Conservation (phyloP, 2,329 filamentous ascomycete species). For the Diaporthe capsici region DNA sequence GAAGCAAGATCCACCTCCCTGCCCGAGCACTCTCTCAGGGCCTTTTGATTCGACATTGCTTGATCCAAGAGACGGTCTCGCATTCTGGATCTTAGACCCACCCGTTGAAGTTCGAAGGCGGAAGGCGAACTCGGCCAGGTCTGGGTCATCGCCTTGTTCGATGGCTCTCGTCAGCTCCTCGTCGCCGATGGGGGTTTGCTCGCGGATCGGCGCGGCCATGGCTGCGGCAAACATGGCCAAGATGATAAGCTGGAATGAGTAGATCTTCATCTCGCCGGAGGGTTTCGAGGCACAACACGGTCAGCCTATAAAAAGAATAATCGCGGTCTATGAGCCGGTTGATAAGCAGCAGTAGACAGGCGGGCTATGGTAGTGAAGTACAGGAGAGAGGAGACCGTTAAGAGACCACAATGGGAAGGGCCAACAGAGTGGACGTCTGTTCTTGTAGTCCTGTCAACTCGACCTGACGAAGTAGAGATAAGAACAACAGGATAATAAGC, state of each 20-base stretch:
- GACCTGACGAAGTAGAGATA: not conserved
- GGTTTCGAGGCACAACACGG: not conserved
- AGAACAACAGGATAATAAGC: not conserved
- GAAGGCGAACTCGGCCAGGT: slow-evolving; percentile 12
- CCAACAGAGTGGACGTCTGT: not conserved
- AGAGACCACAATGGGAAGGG: not conserved
- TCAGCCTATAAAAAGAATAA: no score
- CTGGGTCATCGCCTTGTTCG: not conserved
- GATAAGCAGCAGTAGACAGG: not conserved
- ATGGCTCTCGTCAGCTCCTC: not conserved
- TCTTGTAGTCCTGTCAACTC: slow-evolving; percentile 9
- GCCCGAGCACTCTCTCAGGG: not conserved
- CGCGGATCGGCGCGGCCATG: slow-evolving; percentile 2
- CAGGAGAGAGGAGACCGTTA: not conserved
- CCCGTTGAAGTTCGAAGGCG: not conserved
- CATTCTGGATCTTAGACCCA: not conserved
- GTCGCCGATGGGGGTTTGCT: not conserved
- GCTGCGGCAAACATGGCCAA: not conserved
- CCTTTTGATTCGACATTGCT: not conserved
- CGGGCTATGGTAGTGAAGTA: not conserved
- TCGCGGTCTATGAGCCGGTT: not conserved
- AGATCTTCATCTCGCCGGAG: not conserved
- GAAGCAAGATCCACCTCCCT: slow-evolving; percentile 38
- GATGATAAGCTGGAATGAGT: not conserved
- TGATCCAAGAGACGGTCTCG: no score